Evolutionary conservation across 805 yeast genomes (phyloP).

Genomic region (Suhomyces canberraensis): DNA sequence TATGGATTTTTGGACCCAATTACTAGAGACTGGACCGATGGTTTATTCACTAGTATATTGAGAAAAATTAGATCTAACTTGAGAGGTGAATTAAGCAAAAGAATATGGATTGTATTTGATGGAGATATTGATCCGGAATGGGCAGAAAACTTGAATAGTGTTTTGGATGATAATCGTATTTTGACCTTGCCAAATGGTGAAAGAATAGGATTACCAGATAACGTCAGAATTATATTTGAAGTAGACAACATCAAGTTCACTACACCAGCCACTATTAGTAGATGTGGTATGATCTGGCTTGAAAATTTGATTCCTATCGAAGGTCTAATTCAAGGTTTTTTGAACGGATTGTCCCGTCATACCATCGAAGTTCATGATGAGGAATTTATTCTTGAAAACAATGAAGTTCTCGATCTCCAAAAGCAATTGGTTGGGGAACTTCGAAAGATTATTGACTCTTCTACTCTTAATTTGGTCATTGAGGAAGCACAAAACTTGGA

Average conservation of each 20-base stretch:
- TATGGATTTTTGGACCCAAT: slow-evolving; percentile 71
- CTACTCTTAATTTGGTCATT: slow-evolving; percentile 1
- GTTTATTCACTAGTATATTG: slow-evolving; percentile 66
- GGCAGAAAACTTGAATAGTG: slow-evolving; percentile 89
- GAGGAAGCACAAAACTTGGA: slow-evolving; percentile 20
- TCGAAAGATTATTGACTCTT: slow-evolving; percentile 1
- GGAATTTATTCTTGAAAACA: slow-evolving; percentile 5
- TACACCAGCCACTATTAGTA: slow-evolving; percentile 87
- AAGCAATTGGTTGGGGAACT: slow-evolving; percentile 13
- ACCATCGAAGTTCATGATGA: slow-evolving; percentile 8
- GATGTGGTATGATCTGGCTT: slow-evolving; percentile 88
- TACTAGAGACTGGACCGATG: slow-evolving; percentile 92
- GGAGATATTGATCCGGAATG: slow-evolving; percentile 93
- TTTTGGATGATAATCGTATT: slow-evolving; percentile 80
- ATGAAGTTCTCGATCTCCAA: slow-evolving; percentile 10
- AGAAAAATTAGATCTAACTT: slow-evolving; percentile 54
- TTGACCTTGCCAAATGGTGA: slow-evolving; percentile 90
- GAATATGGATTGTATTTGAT: slow-evolving; percentile 81
- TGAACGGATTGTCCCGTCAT: slow-evolving; percentile 15
- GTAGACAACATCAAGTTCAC: slow-evolving; percentile 62
- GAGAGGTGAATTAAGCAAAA: slow-evolving; percentile 54
- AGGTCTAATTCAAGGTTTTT: slow-evolving; percentile 13
- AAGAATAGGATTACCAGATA: slow-evolving; percentile 61
- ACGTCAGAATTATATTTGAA: slow-evolving; percentile 71
- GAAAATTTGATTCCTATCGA: slow-evolving; percentile 17